Conservation (phyloP, 2,329 filamentous ascomycete genomes). For the Pseudocercospora musae region DNA sequence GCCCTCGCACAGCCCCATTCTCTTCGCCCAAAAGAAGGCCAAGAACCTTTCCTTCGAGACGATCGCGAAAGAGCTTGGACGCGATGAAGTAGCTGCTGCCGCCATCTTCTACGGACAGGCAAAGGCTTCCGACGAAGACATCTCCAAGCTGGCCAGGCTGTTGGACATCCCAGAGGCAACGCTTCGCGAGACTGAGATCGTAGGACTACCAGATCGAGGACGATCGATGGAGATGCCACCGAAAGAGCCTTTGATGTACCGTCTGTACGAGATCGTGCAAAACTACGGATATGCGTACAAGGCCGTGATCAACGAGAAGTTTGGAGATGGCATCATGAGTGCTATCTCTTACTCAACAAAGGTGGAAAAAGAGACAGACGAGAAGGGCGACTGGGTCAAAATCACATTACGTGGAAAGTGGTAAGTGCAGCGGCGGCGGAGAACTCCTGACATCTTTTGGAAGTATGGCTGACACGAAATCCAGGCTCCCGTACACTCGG, state of each 20-base stretch:
- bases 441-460: not conserved
- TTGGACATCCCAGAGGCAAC: conserved; percentile 58
- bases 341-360: conserved; percentile 88
- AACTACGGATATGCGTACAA: conserved; percentile 98
- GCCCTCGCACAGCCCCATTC: conserved; percentile 65
- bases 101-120: conserved; percentile 90
- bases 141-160: conserved; percentile 62
- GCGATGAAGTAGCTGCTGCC: conserved; percentile 79
- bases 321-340: conserved; percentile 82
- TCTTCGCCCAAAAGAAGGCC: conserved; percentile 76
- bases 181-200: conserved; percentile 59
- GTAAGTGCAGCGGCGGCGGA: conserved; percentile 47
- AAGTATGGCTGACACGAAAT: conserved; percentile 9
- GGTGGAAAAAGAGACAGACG: conserved; percentile 79
- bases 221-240: conserved; percentile 78
- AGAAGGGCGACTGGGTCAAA: conserved; percentile 78
- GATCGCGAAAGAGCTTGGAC: conserved; percentile 69
- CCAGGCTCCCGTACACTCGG: conserved; percentile 49
- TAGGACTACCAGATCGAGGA: conserved; percentile 77
- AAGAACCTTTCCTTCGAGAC: conserved; percentile 75
- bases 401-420: conserved; percentile 83
- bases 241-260: conserved; percentile 81
- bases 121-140: conserved; percentile 67
- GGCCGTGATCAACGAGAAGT: conserved; percentile 90
- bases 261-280: conserved; percentile 90